These are phyloP conservation scores for Stephania cephalantha DNA, from an alignment of 164 flowering plant species.

Conservation along the genomic window DNA sequence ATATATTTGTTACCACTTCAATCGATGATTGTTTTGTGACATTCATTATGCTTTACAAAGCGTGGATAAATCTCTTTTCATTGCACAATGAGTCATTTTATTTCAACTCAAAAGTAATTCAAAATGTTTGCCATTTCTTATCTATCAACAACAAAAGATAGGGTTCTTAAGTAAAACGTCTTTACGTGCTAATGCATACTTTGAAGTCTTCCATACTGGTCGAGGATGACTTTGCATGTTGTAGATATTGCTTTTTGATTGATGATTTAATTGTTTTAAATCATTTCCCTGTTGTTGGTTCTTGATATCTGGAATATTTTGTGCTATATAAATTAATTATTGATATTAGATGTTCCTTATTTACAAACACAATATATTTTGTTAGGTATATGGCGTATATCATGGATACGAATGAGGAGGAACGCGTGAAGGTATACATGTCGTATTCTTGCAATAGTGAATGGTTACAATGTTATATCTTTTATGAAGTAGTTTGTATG, in stretches of 20 bases:
- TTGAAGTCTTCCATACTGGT: too few relatives aligned
- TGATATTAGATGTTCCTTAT: not conserved
- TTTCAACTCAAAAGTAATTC: not conserved
- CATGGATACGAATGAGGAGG: slow-evolving; percentile 99
- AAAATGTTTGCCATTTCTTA: not conserved
- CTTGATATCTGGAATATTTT: not conserved
- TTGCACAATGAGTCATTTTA: not conserved
- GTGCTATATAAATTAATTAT: not conserved
- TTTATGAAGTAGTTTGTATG: not conserved
- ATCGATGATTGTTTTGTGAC: not conserved
- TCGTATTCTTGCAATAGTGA: not conserved
- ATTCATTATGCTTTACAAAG: not conserved
- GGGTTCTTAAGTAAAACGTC: not conserved
- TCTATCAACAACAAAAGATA: not conserved
- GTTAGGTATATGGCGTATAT: slow-evolving; percentile 98
- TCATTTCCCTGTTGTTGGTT: not conserved
- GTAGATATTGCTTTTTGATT: too few relatives aligned
- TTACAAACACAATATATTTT: slow-evolving; percentile 5
- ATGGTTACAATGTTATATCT: not conserved
- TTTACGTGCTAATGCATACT: not conserved
- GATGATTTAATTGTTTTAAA: too few relatives aligned
- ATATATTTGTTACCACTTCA: not conserved
- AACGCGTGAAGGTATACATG: slow-evolving; percentile 75
- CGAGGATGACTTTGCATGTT: too few relatives aligned
- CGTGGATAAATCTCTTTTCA: not conserved